phyloP scores from a whole-genome alignment of 257 asterid species.

The Petunia axillaris region DNA sequence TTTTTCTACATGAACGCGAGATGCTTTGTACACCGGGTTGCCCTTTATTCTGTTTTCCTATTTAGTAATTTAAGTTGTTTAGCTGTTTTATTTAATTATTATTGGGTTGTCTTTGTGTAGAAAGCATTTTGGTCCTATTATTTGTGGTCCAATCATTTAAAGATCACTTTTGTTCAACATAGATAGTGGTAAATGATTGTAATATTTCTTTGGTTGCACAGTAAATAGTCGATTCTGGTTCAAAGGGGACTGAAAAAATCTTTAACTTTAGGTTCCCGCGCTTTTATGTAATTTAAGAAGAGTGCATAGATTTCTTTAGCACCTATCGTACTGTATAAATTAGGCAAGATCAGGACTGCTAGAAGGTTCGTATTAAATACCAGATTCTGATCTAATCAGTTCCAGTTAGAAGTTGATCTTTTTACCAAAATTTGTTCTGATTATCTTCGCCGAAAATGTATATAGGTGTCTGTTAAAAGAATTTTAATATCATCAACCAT shows the following conservation, averaged over 20 bases:
- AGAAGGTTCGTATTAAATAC: background rate
- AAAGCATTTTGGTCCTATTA: no score
- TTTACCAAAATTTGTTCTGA: background rate
- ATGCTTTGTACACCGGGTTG: no score
- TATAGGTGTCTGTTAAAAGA: background rate
- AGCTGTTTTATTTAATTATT: background rate
- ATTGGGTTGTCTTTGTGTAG: no score
- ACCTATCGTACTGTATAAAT: background rate
- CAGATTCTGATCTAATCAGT: slow-evolving; percentile 9
- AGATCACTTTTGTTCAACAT: background rate
- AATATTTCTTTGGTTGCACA: background rate
- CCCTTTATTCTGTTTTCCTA: no score
- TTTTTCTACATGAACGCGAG: no score
- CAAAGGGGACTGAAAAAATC: background rate
- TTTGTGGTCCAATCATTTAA: background rate
- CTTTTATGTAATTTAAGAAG: background rate
- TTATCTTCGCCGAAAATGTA: background rate
- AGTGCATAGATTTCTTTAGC: background rate
- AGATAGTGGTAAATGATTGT: background rate
- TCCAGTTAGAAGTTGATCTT: background rate
- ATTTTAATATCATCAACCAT: background rate
- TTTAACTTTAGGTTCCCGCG: background rate
- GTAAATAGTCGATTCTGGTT: background rate
- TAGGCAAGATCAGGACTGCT: background rate
- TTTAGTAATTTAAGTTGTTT: background rate